Evolutionary conservation across 768 basidiomycete species (phyloP).

Genomic region (Rhizopogon vesiculosus): DNA sequence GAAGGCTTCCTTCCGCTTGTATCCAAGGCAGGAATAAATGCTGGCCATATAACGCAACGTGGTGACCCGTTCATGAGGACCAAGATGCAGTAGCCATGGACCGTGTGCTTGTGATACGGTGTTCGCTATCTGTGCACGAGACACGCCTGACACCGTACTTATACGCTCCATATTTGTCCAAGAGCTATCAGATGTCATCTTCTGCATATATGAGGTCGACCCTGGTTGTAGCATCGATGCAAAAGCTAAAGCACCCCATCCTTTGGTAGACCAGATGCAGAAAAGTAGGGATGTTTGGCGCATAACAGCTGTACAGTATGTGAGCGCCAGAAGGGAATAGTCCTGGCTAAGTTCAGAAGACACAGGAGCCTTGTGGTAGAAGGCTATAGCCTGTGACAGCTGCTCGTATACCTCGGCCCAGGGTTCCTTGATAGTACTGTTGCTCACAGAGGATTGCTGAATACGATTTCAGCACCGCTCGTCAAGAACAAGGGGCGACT

Average conservation of each 20-base stretch:
- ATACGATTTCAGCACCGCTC: slow-evolving; percentile 12
- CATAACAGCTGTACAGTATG: slow-evolving; percentile 63
- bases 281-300: slow-evolving; percentile 74
- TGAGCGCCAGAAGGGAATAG: slow-evolving; percentile 57
- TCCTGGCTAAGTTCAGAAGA: slow-evolving; percentile 49
- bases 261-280: slow-evolving; percentile 80
- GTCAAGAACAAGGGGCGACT: slow-evolving; percentile 25
- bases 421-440: slow-evolving; percentile 47
- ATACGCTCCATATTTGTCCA: slow-evolving; percentile 60
- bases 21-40: slow-evolving; percentile 77
- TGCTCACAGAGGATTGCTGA: slow-evolving; percentile 52
- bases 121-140: slow-evolving; percentile 60
- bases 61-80: slow-evolving; percentile 67
- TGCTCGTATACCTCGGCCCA: slow-evolving; percentile 78
- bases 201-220: slow-evolving; percentile 54
- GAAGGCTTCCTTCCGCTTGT: slow-evolving; percentile 84
- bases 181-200: slow-evolving; percentile 46
- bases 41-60: slow-evolving; percentile 68
- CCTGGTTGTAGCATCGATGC: slow-evolving; percentile 69
- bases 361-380: slow-evolving; percentile 59
- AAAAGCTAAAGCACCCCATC: slow-evolving; percentile 79
- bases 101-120: slow-evolving; percentile 74
- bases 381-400: slow-evolving; percentile 51
- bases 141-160: slow-evolving; percentile 62
- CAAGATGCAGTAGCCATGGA: slow-evolving; percentile 82